Percentiles rank a stretch among this genome's conserved stretches.
phyloP scores from a whole-genome alignment of 129 eudicot species.

The Flaveria robusta region DNA sequence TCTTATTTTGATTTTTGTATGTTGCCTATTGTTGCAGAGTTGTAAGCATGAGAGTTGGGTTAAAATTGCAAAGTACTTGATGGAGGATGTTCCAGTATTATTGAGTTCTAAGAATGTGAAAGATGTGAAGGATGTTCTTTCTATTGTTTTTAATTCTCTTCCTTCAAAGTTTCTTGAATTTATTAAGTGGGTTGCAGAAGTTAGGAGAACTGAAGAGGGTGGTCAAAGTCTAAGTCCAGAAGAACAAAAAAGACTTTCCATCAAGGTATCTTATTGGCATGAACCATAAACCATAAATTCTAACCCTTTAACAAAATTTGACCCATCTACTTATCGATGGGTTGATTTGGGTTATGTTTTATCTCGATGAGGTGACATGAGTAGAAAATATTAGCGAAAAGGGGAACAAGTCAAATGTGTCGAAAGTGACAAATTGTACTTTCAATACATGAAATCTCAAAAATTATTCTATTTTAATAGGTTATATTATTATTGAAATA shows the following conservation, averaged over 20 bases:
- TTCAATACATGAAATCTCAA: background rate
- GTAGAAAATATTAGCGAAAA: background rate
- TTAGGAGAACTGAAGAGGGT: conserved; percentile 81
- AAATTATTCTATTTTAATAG: background rate
- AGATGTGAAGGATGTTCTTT: conserved; percentile 59
- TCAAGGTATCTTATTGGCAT: conserved; percentile 53
- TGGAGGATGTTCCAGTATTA: conserved; percentile 86
- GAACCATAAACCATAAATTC: background rate
- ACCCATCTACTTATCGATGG: background rate
- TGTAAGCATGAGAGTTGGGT: conserved; percentile 97
- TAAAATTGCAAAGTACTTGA: conserved; percentile 72
- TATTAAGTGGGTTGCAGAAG: conserved; percentile 96
- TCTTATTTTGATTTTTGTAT: conserved; percentile 13
- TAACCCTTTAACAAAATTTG: background rate
- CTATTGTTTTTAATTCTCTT: conserved; percentile 62
- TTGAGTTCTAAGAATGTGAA: conserved; percentile 54
- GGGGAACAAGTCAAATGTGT: conserved; percentile 12
- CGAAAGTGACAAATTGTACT: background rate
- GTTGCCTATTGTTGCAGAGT: conserved; percentile 53
- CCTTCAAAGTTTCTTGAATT: conserved; percentile 85
- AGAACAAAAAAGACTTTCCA: conserved; percentile 70
- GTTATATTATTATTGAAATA: background rate
- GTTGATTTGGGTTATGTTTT: background rate
- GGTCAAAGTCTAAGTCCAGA: conserved; percentile 72
- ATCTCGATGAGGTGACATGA: background rate